A percentile compares a stretch with the other conserved stretches of the same genome.
Conservation (phyloP, 208 protist genomes). For the Leishmania amazonensis region DNA sequence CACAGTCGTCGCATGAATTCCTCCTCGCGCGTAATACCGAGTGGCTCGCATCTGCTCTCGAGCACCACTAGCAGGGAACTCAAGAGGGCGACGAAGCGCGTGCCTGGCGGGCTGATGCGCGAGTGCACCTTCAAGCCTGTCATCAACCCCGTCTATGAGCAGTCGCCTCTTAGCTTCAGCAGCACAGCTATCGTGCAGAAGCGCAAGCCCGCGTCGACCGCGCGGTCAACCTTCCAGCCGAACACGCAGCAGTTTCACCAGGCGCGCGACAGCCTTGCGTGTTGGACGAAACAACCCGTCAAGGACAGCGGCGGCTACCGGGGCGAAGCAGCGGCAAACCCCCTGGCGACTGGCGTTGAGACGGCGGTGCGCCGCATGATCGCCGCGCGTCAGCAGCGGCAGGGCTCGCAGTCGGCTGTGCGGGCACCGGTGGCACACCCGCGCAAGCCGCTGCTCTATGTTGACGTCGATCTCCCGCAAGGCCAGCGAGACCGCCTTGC, state of each 20-base stretch:
- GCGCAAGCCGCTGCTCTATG: constrained; percentile 24
- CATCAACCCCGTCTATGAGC: constrained; percentile 34
- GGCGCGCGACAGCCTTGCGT: constrained; percentile 25
- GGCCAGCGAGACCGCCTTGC: constrained; percentile 19
- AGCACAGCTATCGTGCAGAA: background rate
- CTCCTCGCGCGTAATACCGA: constrained; percentile 16
- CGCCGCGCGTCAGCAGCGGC: constrained; percentile 31
- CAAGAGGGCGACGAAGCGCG: constrained; percentile 35
- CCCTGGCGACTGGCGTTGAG: constrained; percentile 35
- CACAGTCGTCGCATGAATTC: background rate
- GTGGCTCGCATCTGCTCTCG: constrained; percentile 33
- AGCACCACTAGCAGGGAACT: constrained; percentile 20
- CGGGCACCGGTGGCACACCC: background rate
- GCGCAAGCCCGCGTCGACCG: background rate
- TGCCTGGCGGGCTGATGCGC: constrained; percentile 41
- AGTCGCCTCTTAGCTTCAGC: background rate
- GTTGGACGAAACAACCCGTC: constrained; percentile 19
- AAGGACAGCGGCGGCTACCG: background rate
- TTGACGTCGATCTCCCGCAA: constrained; percentile 27
- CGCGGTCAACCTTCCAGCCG: constrained; percentile 2
- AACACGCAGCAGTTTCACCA: constrained; percentile 24
- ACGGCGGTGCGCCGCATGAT: constrained; percentile 59
- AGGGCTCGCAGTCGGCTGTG: background rate
- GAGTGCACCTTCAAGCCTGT: constrained; percentile 61
- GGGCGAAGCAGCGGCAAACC: background rate